Base-by-base conservation (phyloP, 805 yeast species). In the Torulaspora microellipsoides region DNA sequence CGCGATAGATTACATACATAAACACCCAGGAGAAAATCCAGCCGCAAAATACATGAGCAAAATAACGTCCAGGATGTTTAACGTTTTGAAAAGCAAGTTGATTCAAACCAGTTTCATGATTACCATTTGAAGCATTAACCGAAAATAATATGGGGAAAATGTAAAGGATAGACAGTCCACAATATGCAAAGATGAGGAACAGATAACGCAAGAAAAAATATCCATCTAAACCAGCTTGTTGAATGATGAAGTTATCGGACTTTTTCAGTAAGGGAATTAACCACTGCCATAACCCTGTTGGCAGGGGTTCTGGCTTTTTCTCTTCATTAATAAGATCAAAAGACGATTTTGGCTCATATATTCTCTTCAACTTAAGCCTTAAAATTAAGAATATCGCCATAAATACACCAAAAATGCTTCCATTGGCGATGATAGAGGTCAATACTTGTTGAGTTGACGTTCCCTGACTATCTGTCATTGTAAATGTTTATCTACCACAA, bases 211-310 rank as follows among this genome's bases (percentile, higher is more conserved):
- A 67, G 63, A 90, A 91, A 59, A 93, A 82, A 68, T 86, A 91
- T 4, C 96, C 97, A 61, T 91, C 98, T n/a, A 91, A 62, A 13
- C 97, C 98, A 15, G 93, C 83, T 56, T 91, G 95, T 52, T 83
- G 81, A 46, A 91, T 78, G 43, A 90, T 72, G 58, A 85, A 85
- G 37, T 83, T 69, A 43, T 85, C 89, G 1, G 87, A 78, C 58
- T 85, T 81, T 37, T 74, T 66, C 38, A 85, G 54, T 25, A 91
- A 60, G 6, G 82, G 80, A 8, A 64, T 50, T 9, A 89, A 45
- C 98, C 97, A 90, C 27, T 75, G 69, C 59, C 81, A 65, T 2
- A 83, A 72, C 29, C 89, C 93, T 15, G 63, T 64, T 1, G 90
- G 83, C 35, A 89, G 68, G 1, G 93, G 88, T 27, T 77, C 81